Conservation (phyloP, 495 filamentous ascomycete genomes). For the Thermothielavioides terrestris region DNA sequence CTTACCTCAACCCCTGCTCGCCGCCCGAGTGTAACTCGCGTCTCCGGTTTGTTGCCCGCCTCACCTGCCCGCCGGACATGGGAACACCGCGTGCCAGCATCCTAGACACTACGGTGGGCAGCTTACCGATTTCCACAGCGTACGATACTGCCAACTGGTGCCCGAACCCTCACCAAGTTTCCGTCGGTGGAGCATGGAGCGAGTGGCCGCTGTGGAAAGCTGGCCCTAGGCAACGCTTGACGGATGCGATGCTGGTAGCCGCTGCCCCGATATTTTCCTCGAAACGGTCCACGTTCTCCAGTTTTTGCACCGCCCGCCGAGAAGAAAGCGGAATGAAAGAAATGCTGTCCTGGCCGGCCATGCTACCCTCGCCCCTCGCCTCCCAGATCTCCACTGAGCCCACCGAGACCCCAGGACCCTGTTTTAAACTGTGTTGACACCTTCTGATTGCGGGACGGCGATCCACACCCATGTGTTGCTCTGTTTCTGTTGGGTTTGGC, state of each 20-base stretch:
- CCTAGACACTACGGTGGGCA: not conserved
- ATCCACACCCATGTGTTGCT: constrained; percentile 5
- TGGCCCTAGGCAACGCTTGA: not conserved
- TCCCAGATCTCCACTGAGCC: constrained; percentile 5
- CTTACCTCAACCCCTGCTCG: too few species aligned
- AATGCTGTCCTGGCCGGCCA: not conserved
- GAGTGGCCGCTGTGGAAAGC: not conserved
- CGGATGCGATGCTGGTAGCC: not conserved
- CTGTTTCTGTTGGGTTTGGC: not conserved
- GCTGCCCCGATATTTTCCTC: not conserved
- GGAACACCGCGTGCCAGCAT: too few species aligned
- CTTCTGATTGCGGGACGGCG: constrained; percentile 4
- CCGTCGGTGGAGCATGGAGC: not conserved
- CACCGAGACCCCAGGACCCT: constrained; percentile 10
- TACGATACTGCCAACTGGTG: too few species aligned
- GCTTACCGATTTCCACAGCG: not conserved
- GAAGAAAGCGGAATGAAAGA: not conserved
- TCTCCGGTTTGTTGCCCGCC: too few species aligned
- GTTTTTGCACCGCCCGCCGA: not conserved
- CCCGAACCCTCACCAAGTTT: not conserved
- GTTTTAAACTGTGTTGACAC: constrained; percentile 1
- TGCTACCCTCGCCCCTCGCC: constrained; percentile 6
- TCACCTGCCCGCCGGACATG: too few species aligned
- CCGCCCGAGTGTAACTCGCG: too few species aligned
- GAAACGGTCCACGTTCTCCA: not conserved